Evolutionary conservation across 202 grass and related monocot species (phyloP).

Genomic region (Elaeis oleifera): DNA sequence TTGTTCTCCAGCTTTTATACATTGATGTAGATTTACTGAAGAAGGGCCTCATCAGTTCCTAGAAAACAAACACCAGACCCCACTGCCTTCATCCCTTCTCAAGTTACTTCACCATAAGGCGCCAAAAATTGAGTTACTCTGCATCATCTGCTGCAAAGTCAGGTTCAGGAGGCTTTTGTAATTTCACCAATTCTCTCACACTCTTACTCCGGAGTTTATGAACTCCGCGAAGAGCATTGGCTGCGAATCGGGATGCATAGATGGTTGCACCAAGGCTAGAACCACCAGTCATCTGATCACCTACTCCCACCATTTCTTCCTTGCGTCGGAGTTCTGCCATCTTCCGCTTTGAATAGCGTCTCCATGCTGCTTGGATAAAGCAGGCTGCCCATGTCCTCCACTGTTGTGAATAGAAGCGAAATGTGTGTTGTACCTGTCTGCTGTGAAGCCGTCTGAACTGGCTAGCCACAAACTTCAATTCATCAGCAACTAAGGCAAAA

Average conservation of each 20-base stretch:
- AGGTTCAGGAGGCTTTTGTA: slow-evolving; percentile 58
- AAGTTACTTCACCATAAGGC: background rate
- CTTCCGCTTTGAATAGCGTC: slow-evolving; percentile 12
- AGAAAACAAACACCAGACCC: too few relatives aligned
- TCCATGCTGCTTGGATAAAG: slow-evolving; percentile 23
- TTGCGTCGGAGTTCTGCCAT: slow-evolving; percentile 6
- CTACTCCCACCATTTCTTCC: slow-evolving; percentile 27
- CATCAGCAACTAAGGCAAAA: slow-evolving; percentile 12
- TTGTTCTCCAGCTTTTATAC: too few relatives aligned
- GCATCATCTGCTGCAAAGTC: slow-evolving; percentile 40
- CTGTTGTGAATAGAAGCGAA: slow-evolving; percentile 18
- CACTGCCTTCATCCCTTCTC: too few relatives aligned
- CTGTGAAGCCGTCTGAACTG: slow-evolving; percentile 23
- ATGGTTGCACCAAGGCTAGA: slow-evolving; percentile 53
- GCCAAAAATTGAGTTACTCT: background rate
- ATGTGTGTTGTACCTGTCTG: slow-evolving; percentile 20
- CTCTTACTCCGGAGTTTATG: slow-evolving; percentile 39
- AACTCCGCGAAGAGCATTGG: slow-evolving; percentile 59
- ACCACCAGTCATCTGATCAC: background rate
- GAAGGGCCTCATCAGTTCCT: too few relatives aligned
- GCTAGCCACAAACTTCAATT: slow-evolving; percentile 13
- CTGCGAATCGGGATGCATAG: slow-evolving; percentile 59
- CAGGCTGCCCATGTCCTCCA: slow-evolving; percentile 23
- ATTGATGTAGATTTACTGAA: too few relatives aligned
- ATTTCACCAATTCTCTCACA: slow-evolving; percentile 31